Evolutionary conservation across 305 asterid species (phyloP).

Genomic region (Fraxinus nigra): DNA sequence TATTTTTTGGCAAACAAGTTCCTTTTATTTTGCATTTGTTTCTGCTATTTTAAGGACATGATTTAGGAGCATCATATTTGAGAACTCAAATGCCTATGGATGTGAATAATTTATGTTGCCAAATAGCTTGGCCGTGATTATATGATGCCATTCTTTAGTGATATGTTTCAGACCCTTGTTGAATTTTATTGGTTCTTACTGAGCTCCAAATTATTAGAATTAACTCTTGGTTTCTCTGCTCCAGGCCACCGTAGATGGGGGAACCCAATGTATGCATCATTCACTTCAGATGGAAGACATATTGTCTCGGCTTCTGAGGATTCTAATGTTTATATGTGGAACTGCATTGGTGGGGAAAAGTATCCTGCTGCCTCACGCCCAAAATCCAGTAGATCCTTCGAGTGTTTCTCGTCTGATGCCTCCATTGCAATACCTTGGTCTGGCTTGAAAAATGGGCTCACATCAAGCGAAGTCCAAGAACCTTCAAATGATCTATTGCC

Average conservation of each 20-base stretch:
- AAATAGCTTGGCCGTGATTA: neutral
- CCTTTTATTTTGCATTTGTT: neutral
- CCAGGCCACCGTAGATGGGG: slow-evolving; percentile 38
- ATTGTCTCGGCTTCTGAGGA: slow-evolving; percentile 43
- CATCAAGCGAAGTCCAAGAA: slow-evolving; percentile 23
- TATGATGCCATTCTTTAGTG: neutral
- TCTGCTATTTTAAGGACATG: neutral
- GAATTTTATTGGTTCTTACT: neutral
- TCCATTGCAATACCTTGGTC: slow-evolving; percentile 86
- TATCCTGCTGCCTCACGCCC: slow-evolving; percentile 34
- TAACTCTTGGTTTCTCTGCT: neutral
- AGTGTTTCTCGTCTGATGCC: slow-evolving; percentile 63
- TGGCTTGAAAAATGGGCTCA: slow-evolving; percentile 40
- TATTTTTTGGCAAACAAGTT: neutral
- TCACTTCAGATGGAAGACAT: slow-evolving; percentile 43
- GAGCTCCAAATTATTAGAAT: neutral
- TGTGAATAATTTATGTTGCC: neutral
- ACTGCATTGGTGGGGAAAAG: slow-evolving; percentile 29
- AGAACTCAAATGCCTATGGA: neutral
- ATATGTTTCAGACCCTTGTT: neutral
- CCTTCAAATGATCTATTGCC: slow-evolving; percentile 38
- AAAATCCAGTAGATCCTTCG: slow-evolving; percentile 52
- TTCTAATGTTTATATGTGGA: slow-evolving; percentile 53
- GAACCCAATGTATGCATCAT: slow-evolving; percentile 35
- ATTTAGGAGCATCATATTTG: neutral